Evolutionary conservation across 176 grass and related monocot genomes (phyloP).

Genomic region (Oryza meridionalis): DNA sequence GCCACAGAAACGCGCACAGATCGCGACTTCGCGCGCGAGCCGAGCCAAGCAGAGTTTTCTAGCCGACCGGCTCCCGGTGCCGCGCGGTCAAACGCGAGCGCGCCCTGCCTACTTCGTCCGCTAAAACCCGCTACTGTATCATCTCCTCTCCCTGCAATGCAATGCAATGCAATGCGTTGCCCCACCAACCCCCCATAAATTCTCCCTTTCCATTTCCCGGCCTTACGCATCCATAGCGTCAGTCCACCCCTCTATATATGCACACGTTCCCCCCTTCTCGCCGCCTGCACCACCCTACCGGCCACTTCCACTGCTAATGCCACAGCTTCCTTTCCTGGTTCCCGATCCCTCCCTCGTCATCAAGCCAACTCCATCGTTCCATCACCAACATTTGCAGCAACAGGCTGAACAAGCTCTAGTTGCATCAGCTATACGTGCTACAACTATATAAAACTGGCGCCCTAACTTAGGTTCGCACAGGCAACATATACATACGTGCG

Average conservation of each 20-base stretch:
- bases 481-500: not conserved
- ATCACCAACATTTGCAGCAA: not conserved
- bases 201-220: not conserved
- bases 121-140: not conserved
- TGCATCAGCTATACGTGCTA: not conserved
- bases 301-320: not conserved
- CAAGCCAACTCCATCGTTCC: not conserved
- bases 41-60: not conserved
- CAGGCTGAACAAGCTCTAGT: not conserved
- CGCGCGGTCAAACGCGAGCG: constrained; percentile 20
- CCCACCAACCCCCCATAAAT: constrained; percentile 37
- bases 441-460: not conserved
- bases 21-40: not conserved
- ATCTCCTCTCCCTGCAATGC: not conserved
- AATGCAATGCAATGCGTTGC: not conserved
- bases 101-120: not conserved
- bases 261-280: not conserved
- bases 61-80: not conserved
- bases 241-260: constrained; percentile 13
- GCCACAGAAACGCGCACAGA: not conserved
- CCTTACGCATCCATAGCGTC: not conserved
- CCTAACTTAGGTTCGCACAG: not conserved
- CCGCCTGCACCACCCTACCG: not conserved
- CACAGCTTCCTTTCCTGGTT: not conserved
- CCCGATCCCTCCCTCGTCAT: too few relatives aligned